phyloP scores from a whole-genome alignment of 2,329 filamentous ascomycete genomes.

The Alternaria sp. region DNA sequence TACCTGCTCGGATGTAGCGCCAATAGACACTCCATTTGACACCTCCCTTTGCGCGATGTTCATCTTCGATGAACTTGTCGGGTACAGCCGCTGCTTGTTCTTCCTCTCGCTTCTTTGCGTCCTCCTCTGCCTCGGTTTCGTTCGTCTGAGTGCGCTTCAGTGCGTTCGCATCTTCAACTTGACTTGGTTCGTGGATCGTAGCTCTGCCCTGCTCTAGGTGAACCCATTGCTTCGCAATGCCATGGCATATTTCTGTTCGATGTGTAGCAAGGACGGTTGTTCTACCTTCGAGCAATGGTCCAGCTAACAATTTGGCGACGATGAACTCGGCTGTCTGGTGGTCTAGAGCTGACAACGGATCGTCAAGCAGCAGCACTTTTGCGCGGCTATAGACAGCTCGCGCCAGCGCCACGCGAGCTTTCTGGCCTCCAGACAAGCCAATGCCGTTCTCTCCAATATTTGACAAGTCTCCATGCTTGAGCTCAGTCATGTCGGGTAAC shows the following conservation, averaged over 20 bases:
- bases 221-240: slow-evolving; percentile 77
- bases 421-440: slow-evolving; percentile 69
- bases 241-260: slow-evolving; percentile 73
- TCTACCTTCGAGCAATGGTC: slow-evolving; percentile 63
- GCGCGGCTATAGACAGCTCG: slow-evolving; percentile 67
- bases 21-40: slow-evolving; percentile 82
- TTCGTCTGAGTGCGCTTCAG: slow-evolving; percentile 52
- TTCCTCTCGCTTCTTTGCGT: slow-evolving; percentile 47
- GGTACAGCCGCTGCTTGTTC: slow-evolving; percentile 64
- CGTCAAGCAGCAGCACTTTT: slow-evolving; percentile 65
- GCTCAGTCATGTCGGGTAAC: slow-evolving; percentile 67
- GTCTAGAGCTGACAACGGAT: slow-evolving; percentile 68
- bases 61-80: slow-evolving; percentile 82
- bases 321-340: slow-evolving; percentile 72
- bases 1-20: slow-evolving; percentile 85
- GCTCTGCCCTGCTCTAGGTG: slow-evolving; percentile 72
- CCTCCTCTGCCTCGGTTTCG: slow-evolving; percentile 47
- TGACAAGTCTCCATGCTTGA: slow-evolving; percentile 71
- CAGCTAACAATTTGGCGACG: slow-evolving; percentile 65
- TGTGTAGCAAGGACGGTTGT: slow-evolving; percentile 70
- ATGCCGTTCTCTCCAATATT: slow-evolving; percentile 70
- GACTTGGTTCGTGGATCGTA: slow-evolving; percentile 51
- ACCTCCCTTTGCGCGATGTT: slow-evolving; percentile 76
- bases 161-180: slow-evolving; percentile 56
- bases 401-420: slow-evolving; percentile 68